Evolutionary conservation across 2,329 filamentous ascomycete genomes (phyloP).

Genomic region (Nannizziopsis barbatae): DNA sequence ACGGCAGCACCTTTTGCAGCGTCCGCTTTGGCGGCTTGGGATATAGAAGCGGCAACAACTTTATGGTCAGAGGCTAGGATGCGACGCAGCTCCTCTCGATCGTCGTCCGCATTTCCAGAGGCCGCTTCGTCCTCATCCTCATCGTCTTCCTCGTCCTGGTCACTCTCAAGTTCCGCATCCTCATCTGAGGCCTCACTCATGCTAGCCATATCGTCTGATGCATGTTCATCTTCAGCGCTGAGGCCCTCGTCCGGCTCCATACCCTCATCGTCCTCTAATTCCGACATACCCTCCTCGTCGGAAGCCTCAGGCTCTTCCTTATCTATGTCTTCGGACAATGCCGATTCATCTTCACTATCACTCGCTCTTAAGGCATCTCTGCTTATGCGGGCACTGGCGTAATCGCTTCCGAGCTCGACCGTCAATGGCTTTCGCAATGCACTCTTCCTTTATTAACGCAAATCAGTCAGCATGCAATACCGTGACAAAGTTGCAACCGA

Average conservation of each 20-base stretch:
- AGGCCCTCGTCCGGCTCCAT: slow-evolving; percentile 28
- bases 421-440: slow-evolving; percentile 65
- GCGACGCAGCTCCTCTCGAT: slow-evolving; percentile 52
- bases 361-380: slow-evolving; percentile 51
- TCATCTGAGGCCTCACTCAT: slow-evolving; percentile 20
- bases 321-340: slow-evolving; percentile 21
- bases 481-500: not conserved
- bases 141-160: slow-evolving; percentile 22
- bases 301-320: slow-evolving; percentile 24
- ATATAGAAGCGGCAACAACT: slow-evolving; percentile 51
- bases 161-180: slow-evolving; percentile 22
- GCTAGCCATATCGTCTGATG: slow-evolving; percentile 1
- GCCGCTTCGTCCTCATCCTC: slow-evolving; percentile 19
- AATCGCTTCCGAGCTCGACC: slow-evolving; percentile 62
- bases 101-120: slow-evolving; percentile 21
- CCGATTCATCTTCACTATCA: slow-evolving; percentile 42
- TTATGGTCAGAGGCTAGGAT: slow-evolving; percentile 60
- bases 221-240: slow-evolving; percentile 19
- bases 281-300: slow-evolving; percentile 23
- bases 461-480: slow-evolving; percentile 9
- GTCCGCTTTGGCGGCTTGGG: slow-evolving; percentile 61
- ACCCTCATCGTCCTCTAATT: slow-evolving; percentile 15
- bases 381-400: slow-evolving; percentile 65
- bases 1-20: slow-evolving; percentile 77
- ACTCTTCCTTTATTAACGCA: slow-evolving; percentile 50